Conservation (phyloP, 306 rosid species). For the Trifolium pratense region DNA sequence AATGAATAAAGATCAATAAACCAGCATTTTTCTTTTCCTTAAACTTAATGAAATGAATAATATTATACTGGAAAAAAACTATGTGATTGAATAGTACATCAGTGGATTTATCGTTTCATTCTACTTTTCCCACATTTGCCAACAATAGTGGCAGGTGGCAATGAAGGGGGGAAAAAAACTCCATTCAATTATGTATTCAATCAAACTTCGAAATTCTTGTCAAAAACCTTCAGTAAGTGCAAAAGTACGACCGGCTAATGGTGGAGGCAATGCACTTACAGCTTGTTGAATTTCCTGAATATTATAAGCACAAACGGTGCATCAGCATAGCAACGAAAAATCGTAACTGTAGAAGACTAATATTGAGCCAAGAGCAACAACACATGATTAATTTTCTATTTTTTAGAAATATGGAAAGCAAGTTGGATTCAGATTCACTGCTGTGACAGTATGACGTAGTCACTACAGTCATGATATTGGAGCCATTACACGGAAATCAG, state of each 20-base stretch:
- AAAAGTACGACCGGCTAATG: conserved; percentile 72
- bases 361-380: conserved; percentile 16
- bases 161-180: background rate
- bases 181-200: conserved; percentile 22
- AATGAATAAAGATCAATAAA: conserved; percentile 6
- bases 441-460: background rate
- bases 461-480: conserved; percentile 4
- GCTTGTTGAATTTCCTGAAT: conserved; percentile 88
- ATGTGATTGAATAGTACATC: background rate
- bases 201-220: conserved; percentile 31
- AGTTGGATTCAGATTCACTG: background rate
- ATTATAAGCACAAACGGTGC: conserved; percentile 9
- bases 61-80: background rate
- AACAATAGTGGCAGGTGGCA: background rate
- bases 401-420: conserved; percentile 32
- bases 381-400: background rate
- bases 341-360: conserved; percentile 15
- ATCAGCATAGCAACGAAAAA: background rate
- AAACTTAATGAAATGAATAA: conserved; percentile 19
- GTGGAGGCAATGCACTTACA: conserved; percentile 57
- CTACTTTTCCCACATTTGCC: conserved; percentile 29
- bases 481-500: background rate
- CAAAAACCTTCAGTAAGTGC: conserved; percentile 87
- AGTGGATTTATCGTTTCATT: conserved; percentile 16
- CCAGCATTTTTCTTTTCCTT: background rate